Conservation (phyloP, 129 eudicot species). For the Centella asiatica region DNA sequence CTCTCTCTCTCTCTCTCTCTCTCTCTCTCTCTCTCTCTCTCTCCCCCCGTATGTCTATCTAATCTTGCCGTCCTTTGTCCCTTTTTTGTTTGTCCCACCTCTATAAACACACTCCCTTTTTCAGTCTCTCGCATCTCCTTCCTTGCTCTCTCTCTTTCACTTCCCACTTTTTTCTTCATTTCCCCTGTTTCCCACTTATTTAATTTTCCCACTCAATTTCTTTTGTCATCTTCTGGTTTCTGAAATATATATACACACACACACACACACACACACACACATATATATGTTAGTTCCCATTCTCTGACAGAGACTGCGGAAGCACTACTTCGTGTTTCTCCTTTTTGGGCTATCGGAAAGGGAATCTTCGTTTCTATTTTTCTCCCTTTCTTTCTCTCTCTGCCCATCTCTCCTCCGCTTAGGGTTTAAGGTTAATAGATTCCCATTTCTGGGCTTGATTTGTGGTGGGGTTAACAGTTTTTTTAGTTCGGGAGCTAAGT, state of each 20-base stretch:
- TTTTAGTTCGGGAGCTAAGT: slow-evolving; percentile 8
- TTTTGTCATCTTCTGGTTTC: neutral
- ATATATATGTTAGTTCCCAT: neutral
- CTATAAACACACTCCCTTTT: neutral
- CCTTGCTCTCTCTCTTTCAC: neutral
- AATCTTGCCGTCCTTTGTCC: slow-evolving; percentile 9
- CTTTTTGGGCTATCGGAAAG: neutral
- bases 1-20: neutral
- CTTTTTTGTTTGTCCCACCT: neutral
- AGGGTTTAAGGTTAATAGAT: neutral
- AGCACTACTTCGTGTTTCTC: neutral
- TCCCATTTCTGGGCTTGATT: neutral
- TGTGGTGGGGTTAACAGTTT: neutral
- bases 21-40: neutral
- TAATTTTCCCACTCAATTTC: neutral
- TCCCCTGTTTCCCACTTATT: neutral
- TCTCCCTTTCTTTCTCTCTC: neutral
- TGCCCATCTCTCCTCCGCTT: neutral
- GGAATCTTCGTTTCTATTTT: neutral
- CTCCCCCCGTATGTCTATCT: neutral
- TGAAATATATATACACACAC: neutral
- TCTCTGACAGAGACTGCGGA: slow-evolving; percentile 2
- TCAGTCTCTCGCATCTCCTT: neutral
- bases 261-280: too few relatives aligned
- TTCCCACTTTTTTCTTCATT: neutral